Percentiles rank a stretch among this genome's conserved stretches.
These are phyloP conservation scores for Podospora comata DNA, from an alignment of 495 filamentous ascomycete species.

Conservation along the genomic window DNA sequence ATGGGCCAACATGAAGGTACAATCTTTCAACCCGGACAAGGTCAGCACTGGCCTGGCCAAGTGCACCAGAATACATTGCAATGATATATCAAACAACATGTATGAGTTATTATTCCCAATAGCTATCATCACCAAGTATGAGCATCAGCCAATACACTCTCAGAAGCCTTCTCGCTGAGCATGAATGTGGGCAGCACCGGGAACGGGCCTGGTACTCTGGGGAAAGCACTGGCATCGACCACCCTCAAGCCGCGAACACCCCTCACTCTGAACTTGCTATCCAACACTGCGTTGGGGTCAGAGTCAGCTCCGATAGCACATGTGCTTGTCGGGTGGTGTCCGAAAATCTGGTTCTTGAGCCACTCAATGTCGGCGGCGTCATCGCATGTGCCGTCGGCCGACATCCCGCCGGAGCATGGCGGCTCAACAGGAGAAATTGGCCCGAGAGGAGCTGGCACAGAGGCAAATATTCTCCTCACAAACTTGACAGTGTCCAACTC, in stretches of 20 bases:
- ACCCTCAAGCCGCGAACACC: constrained; percentile 53
- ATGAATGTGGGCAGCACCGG: constrained; percentile 60
- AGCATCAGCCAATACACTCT: constrained; percentile 46
- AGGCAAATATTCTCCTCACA: constrained; percentile 38
- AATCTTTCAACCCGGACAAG: too few relatives aligned
- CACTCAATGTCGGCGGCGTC: constrained; percentile 40
- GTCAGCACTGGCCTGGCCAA: too few relatives aligned
- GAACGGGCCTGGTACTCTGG: constrained; percentile 52
- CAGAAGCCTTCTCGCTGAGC: constrained; percentile 57
- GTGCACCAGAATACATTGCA: too few relatives aligned
- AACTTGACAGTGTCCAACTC: constrained; percentile 55
- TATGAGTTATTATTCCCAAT: neutral
- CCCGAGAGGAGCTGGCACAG: constrained; percentile 33
- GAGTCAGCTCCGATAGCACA: constrained; percentile 51
- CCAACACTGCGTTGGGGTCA: constrained; percentile 51
- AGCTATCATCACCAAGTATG: neutral
- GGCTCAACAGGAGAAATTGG: constrained; percentile 43
- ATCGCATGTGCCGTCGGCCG: constrained; percentile 51
- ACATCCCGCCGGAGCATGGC: constrained; percentile 48
- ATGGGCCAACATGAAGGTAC: neutral
- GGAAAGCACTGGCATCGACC: constrained; percentile 58
- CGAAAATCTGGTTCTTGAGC: constrained; percentile 41
- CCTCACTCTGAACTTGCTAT: constrained; percentile 50
- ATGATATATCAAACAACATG: too few relatives aligned
- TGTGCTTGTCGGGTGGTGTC: constrained; percentile 52